These are phyloP conservation scores for Kuraishia piskuri DNA, from an alignment of 805 yeast species.

Conservation along the genomic window DNA sequence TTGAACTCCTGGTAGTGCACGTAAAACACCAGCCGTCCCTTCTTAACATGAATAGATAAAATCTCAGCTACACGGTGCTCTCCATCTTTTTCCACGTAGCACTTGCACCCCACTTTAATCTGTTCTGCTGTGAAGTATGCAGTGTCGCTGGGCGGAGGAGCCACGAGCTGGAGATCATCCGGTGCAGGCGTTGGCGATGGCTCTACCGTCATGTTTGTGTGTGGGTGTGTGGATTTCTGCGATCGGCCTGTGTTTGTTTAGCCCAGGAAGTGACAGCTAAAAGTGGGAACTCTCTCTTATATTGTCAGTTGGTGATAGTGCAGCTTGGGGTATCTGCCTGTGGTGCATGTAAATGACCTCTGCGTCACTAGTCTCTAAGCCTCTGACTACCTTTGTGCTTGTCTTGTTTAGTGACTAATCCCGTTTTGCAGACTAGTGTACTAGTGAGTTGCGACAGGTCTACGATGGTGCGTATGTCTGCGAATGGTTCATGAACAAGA, in stretches of 20 bases:
- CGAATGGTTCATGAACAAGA: not conserved
- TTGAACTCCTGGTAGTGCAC: slow-evolving; percentile 94
- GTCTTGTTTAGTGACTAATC: too few relatives aligned
- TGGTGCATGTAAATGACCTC: too few relatives aligned
- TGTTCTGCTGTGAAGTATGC: slow-evolving; percentile 31
- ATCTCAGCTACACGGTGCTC: slow-evolving; percentile 80
- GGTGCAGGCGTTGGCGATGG: not conserved
- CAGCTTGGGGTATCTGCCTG: too few relatives aligned
- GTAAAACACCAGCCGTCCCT: slow-evolving; percentile 74
- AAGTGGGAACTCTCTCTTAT: not conserved
- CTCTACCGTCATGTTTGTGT: not conserved
- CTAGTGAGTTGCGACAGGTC: too few relatives aligned
- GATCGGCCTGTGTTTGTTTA: too few relatives aligned
- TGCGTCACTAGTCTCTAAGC: too few relatives aligned
- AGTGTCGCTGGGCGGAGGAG: not conserved
- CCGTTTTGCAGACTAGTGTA: too few relatives aligned
- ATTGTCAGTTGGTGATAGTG: not conserved
- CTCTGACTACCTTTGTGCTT: too few relatives aligned
- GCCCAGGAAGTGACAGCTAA: too few relatives aligned
- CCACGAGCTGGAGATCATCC: not conserved
- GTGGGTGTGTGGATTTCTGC: too few relatives aligned
- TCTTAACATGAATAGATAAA: slow-evolving; percentile 62
- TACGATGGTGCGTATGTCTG: not conserved
- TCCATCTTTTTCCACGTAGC: slow-evolving; percentile 73
- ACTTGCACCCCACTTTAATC: slow-evolving; percentile 69